Evolutionary conservation across 1,139 yeast species (phyloP), one percentile per base, ranked within the genome.

Genomic region (Meyerozyma carpophila): DNA sequence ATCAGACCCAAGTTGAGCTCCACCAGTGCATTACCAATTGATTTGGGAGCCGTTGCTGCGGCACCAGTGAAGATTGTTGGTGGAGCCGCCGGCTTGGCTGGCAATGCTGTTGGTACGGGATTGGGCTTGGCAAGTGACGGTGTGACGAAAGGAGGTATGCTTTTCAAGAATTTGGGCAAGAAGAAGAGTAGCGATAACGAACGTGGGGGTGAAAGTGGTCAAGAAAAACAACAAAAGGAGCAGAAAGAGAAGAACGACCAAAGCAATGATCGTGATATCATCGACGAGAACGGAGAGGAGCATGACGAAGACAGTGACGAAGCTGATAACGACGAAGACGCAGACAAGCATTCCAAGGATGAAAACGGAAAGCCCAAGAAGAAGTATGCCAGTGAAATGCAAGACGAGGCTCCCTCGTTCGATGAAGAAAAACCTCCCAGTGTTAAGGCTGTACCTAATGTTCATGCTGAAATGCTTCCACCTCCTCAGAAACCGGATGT

Each of bases 1-100:
- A 65, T 81, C 39, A 78, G 84, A 59, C 89, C 91, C 20, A 63
- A 67, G 43, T 63, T 83, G 44, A 71, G 68, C 28, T 49, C 63
- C 13, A 62, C 63, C 14, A 60, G 67, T 40, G 75, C 77, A 25
- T 65, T 71, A 47, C 75, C 75, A 32, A 52, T 68, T 40, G 70
- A 65, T 40, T 52, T 77, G 41, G 63, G 66, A 25, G 62, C 63
- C 11, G 63, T 77, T 27, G 62, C 76, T 7, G 75, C 71, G 32
- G 73, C 65, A 26, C 79, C 84, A 32, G 54, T 74, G 54, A 75
- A 75, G 55, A 71, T 73, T 11, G 79, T 63, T 29, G 75, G 71
- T 3, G 66, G 62, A 7, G 66, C 71, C 25, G 77, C 72, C 28
- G 71, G 62, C 20, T 60, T 61, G 27, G 75, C 62, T 11, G 57